Conservation (phyloP, 2,329 filamentous ascomycete genomes). For the Colletotrichum aenigma region DNA sequence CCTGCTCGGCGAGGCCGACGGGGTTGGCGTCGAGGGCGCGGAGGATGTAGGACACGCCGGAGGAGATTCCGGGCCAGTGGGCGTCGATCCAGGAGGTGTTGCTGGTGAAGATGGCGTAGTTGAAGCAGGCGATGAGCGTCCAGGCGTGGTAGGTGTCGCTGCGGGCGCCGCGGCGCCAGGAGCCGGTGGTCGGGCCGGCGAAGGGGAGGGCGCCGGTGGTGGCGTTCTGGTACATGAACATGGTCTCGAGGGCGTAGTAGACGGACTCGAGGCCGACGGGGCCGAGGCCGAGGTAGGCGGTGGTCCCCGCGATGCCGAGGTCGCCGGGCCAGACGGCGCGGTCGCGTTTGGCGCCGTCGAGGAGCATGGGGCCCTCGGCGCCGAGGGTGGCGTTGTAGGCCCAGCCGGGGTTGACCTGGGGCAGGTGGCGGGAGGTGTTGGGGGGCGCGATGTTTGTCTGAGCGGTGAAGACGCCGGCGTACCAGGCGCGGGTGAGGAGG, state of each 20-base stretch:
- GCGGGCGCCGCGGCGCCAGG: conserved; percentile 20
- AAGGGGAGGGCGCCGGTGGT: conserved; percentile 25
- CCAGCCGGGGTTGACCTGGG: conserved; percentile 45
- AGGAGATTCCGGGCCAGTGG: conserved; percentile 47
- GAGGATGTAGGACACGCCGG: conserved; percentile 28
- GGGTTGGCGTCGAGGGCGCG: conserved; percentile 15
- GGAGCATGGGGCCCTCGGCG: conserved; percentile 33
- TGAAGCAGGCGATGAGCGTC: conserved; percentile 55
- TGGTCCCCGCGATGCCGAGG: conserved; percentile 57
- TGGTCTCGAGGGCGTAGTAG: conserved; percentile 46
- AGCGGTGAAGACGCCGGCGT: conserved; percentile 43
- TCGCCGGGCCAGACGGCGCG: conserved; percentile 63
- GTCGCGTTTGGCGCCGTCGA: conserved; percentile 61
- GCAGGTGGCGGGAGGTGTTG: conserved; percentile 31
- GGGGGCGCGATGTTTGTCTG: conserved; percentile 34
- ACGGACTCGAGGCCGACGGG: conserved; percentile 49
- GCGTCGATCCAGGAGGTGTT: conserved; percentile 43
- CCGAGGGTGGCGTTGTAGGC: conserved; percentile 35
- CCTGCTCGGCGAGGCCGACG: conserved; percentile 15
- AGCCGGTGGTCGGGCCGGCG: conserved; percentile 25
- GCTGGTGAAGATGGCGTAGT: conserved; percentile 52
- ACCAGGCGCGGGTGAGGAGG: conserved; percentile 51
- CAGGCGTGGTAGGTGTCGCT: conserved; percentile 40
- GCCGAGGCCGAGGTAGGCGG: conserved; percentile 52
- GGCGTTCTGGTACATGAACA: conserved; percentile 41